Evolutionary conservation across 805 yeast genomes (phyloP), one percentile per base, ranked within the genome.

Genomic region (Barnettozyma siamensis): DNA sequence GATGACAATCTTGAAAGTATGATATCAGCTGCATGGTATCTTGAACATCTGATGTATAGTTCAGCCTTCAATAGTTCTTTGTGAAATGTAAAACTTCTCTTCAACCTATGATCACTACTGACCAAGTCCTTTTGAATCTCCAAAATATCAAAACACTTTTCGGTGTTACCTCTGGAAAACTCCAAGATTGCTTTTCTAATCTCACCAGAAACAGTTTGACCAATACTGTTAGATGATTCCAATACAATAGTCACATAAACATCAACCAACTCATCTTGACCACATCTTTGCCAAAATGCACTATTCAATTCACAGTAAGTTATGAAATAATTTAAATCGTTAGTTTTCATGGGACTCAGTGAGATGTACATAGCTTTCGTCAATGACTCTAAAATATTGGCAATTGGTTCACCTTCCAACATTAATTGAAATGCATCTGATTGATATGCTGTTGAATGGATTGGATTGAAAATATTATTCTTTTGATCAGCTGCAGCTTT

Each of bases 391-490:
- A 78, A 53, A 11, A 75, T 69, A 7, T 59, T 59, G 8, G 59
- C 55, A 33, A 76, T 56, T 2, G 73, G 59, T 0, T 68, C 72
- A 7, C 83, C 80, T 48, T 70, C 75, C 35, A 73, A 55, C 59
- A 81, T 64, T 26, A 70, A 49, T 44, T 78, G 75, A 3, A 75
- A 57, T 0, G 83, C 75, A 51, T 83, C 88, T 46, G 78, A 77
- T 48, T 80, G 79, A 54, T 75, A 80, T 9, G 87, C 79, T 55
- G 76, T 70, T 2, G 89, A 75, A 41, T 62, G 58, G n/a, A 65
- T 59, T 5, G 58, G 44, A 2, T 36, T 31, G 2, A 60, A 50
- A 20, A 26, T 26, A 26, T 53, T 49, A 9, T 16, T 35, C 20
- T 32, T 37, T 16, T 41, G 41, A 9, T 33, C 18, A n/a, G 59